Percentiles rank a stretch among this genome's conserved stretches.
Conservation (phyloP, 2,329 filamentous ascomycete species). For the Aspergillus puulaauensis region DNA sequence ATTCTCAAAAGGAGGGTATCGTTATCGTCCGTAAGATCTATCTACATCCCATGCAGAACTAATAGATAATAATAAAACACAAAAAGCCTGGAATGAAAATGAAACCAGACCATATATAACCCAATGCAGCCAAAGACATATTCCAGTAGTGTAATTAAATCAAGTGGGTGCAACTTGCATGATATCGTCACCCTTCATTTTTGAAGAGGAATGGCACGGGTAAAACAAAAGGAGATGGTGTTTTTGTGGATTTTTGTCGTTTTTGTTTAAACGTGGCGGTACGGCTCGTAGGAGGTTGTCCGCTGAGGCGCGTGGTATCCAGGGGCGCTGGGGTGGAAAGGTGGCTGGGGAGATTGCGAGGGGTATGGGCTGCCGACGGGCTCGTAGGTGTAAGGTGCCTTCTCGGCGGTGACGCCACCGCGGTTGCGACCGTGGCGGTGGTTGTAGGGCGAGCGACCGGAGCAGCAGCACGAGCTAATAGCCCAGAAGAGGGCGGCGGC, state of each 20-base stretch:
- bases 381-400: slow-evolving; percentile 63
- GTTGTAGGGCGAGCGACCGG: slow-evolving; percentile 57
- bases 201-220: neutral
- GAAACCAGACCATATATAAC: neutral
- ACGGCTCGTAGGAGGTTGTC: slow-evolving; percentile 37
- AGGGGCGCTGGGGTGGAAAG: slow-evolving; percentile 30
- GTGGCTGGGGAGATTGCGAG: slow-evolving; percentile 14
- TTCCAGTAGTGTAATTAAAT: slow-evolving; percentile 2
- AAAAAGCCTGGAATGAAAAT: neutral
- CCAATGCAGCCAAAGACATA: slow-evolving; percentile 1
- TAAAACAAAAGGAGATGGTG: neutral
- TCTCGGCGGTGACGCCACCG: slow-evolving; percentile 53
- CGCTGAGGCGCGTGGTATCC: slow-evolving; percentile 26
- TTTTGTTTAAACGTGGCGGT: slow-evolving; percentile 34
- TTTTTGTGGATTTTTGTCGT: slow-evolving; percentile 5
- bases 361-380: slow-evolving; percentile 42
- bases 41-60: slow-evolving; percentile 14
- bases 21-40: slow-evolving; percentile 18
- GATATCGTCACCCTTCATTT: slow-evolving; percentile 12
- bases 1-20: slow-evolving; percentile 20
- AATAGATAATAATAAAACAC: slow-evolving; percentile 10
- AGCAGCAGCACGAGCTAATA: slow-evolving; percentile 89
- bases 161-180: slow-evolving; percentile 15
- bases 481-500: slow-evolving; percentile 85
- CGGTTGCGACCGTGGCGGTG: slow-evolving; percentile 38